Evolutionary conservation across 1,139 yeast species (phyloP), one percentile per base, ranked within the genome.

Genomic region (Geotrichum restrictum): DNA sequence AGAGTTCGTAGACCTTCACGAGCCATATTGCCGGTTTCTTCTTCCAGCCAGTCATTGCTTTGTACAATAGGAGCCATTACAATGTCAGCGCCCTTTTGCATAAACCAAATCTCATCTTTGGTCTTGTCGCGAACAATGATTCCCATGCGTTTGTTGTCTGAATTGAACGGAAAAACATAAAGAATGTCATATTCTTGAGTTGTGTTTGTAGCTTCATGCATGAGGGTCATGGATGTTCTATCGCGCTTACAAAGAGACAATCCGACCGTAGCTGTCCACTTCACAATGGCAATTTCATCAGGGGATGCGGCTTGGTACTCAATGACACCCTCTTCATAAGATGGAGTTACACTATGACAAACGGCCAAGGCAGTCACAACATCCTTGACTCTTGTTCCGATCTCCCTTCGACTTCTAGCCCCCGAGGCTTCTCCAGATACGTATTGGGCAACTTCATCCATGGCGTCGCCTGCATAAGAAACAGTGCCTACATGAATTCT

Each of bases 281-380:
- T 85, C 32, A 94, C 98, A 60, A 94, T 93, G 21, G 99, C 98
- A 59, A 93, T 83, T 68, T 94, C 99, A 73, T 94, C 99, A 0
- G 99, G 99, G 0, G 98, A 91, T 0, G 98, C 97, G 0, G 98
- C 98, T 69, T 94, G 99, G 66, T 91, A 94, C 1, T 88, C 78
- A 8, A 87, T 66, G 49, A 72, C 78, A 5, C 83, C 83, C 31
- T 68, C 73, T 55, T 85, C 94, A 58, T 80, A 76, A 0, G 88
- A 81, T 1, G 96, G 96, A 0, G 98, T 94, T 29, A 94, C 99
- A 61, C 89, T 89, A 67, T 94, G 99, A 68, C 99, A 94, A 18
- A 91, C 73, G 0, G 98, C 96, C 48, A 94, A 74, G 0, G 97
- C 86, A 1, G 82, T 70, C 1, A 89, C 82, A 58, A 91, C 72